phyloP scores from a whole-genome alignment of 306 rosid genomes.

The Quercus mongolica region DNA sequence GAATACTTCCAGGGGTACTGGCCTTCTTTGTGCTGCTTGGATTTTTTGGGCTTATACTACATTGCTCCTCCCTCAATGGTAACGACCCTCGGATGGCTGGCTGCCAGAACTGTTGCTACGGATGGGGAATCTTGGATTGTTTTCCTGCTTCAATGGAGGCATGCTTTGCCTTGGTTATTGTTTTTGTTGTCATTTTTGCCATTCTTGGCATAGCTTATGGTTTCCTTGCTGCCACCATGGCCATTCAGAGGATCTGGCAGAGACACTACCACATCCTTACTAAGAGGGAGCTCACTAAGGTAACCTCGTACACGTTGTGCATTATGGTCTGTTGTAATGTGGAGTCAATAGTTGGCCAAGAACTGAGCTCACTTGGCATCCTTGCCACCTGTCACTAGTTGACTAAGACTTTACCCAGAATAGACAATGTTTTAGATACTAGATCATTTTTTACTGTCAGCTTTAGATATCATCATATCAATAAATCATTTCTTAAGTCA shows the following conservation, averaged over 20 bases:
- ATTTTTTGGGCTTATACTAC: conserved; percentile 90
- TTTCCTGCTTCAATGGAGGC: conserved; percentile 99
- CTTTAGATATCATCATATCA: neutral
- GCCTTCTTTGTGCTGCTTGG: conserved; percentile 96
- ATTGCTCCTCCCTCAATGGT: conserved; percentile 81
- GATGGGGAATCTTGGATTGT: conserved; percentile 99
- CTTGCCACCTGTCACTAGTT: neutral
- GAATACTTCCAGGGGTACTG: conserved; percentile 64
- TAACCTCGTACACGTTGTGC: conserved; percentile 5
- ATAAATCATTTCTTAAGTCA: neutral
- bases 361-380: neutral
- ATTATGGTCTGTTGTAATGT: neutral
- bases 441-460: conserved; percentile 3
- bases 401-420: neutral
- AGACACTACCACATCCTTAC: conserved; percentile 98
- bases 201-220: conserved; percentile 98
- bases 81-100: conserved; percentile 96
- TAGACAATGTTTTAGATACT: neutral
- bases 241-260: conserved; percentile 99
- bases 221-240: conserved; percentile 96
- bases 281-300: conserved; percentile 96
- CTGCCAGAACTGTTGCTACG: conserved; percentile 98
- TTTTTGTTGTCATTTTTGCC: conserved; percentile 91
- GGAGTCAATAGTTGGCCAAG: neutral
- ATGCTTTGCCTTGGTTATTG: conserved; percentile 87